Conservation (phyloP, 192 early-diverging fungal genomes). For the Podila epicladia region DNA sequence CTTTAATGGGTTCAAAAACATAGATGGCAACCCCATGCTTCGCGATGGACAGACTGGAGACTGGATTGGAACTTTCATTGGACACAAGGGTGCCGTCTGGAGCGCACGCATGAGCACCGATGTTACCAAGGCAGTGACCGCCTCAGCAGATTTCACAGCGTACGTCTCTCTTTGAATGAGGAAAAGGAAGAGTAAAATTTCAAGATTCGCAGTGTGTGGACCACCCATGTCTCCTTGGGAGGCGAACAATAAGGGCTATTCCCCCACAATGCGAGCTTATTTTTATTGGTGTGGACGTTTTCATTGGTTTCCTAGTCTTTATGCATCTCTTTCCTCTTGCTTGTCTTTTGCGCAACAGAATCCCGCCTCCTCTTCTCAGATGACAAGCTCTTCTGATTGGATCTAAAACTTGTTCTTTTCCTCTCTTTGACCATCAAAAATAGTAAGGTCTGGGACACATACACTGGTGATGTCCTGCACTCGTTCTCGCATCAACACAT, state of each 20-base stretch:
- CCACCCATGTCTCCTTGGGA: no score
- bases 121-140: slow-evolving; percentile 85
- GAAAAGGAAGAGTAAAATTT: not conserved
- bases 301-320: no score
- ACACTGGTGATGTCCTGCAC: slow-evolving; percentile 73
- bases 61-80: slow-evolving; percentile 92
- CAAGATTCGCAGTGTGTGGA: no score
- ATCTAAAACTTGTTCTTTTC: slow-evolving; percentile 2
- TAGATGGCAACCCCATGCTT: slow-evolving; percentile 88
- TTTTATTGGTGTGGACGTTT: no score
- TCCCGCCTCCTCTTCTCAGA: slow-evolving; percentile 1
- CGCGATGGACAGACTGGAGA: slow-evolving; percentile 89
- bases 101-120: slow-evolving; percentile 80
- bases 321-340: no score
- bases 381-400: not conserved
- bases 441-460: slow-evolving; percentile 89
- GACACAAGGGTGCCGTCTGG: slow-evolving; percentile 95
- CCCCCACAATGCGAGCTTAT: no score
- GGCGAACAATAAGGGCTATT: no score
- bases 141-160: slow-evolving; percentile 93
- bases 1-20: not conserved
- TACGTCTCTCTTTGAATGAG: slow-evolving; percentile 49
- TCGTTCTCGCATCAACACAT: slow-evolving; percentile 84
- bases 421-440: not conserved
- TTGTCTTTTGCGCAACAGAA: not conserved